A percentile compares a stretch with the other conserved stretches of the same genome.
These are phyloP conservation scores for Akebia trifoliata DNA, from an alignment of 164 flowering plant species.

Conservation along the genomic window DNA sequence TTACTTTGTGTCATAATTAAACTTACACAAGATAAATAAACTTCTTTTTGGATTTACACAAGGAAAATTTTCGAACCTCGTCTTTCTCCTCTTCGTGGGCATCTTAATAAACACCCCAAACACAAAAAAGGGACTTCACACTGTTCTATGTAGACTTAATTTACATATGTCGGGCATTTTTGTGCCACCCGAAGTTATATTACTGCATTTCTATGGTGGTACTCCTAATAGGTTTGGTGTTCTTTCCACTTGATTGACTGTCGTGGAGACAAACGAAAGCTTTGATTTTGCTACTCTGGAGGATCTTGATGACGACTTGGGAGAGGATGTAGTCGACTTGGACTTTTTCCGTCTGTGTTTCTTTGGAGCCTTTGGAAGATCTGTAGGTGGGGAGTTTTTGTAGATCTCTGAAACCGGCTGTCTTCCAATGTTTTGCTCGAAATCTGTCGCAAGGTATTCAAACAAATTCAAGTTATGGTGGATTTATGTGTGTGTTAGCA, in stretches of 20 bases:
- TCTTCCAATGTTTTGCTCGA: slow-evolving; percentile 21
- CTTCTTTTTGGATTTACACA: slow-evolving; percentile 8
- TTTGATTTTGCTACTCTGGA: slow-evolving; percentile 17
- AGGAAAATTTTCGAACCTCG: neutral
- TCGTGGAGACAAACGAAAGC: slow-evolving; percentile 3
- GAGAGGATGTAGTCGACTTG: slow-evolving; percentile 17
- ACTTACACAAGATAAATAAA: neutral
- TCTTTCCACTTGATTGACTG: slow-evolving; percentile 3
- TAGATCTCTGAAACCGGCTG: slow-evolving; percentile 15
- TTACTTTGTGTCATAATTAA: neutral
- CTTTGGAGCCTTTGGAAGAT: slow-evolving; percentile 20
- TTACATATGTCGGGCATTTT: neutral
- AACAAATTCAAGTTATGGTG: neutral
- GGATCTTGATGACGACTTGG: slow-evolving; percentile 10
- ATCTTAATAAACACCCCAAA: neutral
- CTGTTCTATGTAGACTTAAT: neutral
- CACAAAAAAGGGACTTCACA: slow-evolving; percentile 5
- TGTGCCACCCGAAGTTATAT: neutral
- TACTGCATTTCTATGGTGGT: neutral
- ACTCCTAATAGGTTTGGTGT: slow-evolving; percentile 8
- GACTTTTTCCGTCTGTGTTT: slow-evolving; percentile 21
- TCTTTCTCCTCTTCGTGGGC: neutral
- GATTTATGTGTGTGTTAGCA: no score
- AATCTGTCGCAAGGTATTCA: slow-evolving; percentile 23
- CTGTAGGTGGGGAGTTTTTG: slow-evolving; percentile 13